Percentiles rank a stretch among this genome's conserved stretches.
These are phyloP conservation scores for Glycine tomentella DNA, from an alignment of 306 rosid genomes.

Conservation along the genomic window DNA sequence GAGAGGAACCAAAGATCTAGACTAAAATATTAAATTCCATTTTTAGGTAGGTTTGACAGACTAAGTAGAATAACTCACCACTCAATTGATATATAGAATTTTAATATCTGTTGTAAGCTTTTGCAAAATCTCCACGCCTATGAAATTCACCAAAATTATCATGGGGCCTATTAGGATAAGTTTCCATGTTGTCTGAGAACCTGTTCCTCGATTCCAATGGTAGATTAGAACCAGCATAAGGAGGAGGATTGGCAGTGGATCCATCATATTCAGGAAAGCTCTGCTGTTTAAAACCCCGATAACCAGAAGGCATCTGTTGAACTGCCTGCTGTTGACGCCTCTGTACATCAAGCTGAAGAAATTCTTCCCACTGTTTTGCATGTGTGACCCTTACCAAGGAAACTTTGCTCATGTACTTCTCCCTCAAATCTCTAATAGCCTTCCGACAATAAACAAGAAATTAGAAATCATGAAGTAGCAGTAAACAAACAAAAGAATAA, in stretches of 20 bases:
- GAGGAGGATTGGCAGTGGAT: slow-evolving; percentile 66
- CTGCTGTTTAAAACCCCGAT: slow-evolving; percentile 75
- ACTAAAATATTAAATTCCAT: slow-evolving; percentile 33
- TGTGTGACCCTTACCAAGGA: slow-evolving; percentile 72
- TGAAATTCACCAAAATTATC: slow-evolving; percentile 82
- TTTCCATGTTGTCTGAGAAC: slow-evolving; percentile 68
- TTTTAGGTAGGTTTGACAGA: slow-evolving; percentile 50
- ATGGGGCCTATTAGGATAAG: slow-evolving; percentile 74
- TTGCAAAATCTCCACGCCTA: slow-evolving; percentile 80
- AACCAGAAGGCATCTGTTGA: slow-evolving; percentile 75
- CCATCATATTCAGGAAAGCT: slow-evolving; percentile 75
- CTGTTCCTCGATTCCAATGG: slow-evolving; percentile 80
- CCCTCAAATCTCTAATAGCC: slow-evolving; percentile 86
- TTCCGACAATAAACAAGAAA: slow-evolving; percentile 49
- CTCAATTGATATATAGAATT: slow-evolving; percentile 51
- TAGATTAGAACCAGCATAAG: slow-evolving; percentile 63
- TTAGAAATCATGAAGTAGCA: slow-evolving; percentile 11
- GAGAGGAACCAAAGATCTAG: slow-evolving; percentile 41
- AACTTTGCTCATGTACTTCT: slow-evolving; percentile 82
- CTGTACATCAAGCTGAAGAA: slow-evolving; percentile 81
- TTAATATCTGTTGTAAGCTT: slow-evolving; percentile 84
- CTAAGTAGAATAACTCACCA: slow-evolving; percentile 77
- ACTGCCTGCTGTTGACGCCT: slow-evolving; percentile 79
- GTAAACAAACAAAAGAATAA: slow-evolving; percentile 6
- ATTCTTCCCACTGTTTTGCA: slow-evolving; percentile 86